Base-by-base conservation (phyloP, 2,329 filamentous ascomycete species). In the Penicillium crustosum region DNA sequence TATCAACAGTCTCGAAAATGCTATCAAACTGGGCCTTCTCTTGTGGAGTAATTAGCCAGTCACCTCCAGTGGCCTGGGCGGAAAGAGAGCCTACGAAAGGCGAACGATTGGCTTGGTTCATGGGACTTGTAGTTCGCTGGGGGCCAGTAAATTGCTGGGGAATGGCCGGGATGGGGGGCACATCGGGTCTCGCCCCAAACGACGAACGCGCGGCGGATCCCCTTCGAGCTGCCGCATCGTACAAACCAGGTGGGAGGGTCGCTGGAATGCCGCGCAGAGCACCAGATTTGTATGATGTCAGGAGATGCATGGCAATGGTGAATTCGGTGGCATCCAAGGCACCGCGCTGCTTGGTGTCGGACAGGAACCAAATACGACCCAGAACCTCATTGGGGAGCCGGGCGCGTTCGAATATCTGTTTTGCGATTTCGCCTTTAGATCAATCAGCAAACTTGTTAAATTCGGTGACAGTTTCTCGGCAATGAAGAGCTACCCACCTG, bases 291-390 rank as follows among this genome's bases (percentile, higher is more conserved):
- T 91, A 91, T 13, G 92, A 96, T 15, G 91, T 93, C 61, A 99
- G 82, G 60, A 99, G 81, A 75, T 99, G 94, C 94, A 99, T 99
- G 45, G 94, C 94, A 70, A 99, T 95, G 71, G 96, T 90, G 73
- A 99, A 99, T 69, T 97, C 94, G 15, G 92, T 93, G 67, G 88
- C 83, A 57, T 93, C 89, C 36, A 99, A 82, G 33, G 89, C 87
- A 50, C 94, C 94, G 53, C 93, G 87, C 77, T 96, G 92, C 75
- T 97, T 93, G 0, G 91, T 94, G 73, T 99, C 94, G 23, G 93
- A 89, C 60, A 99, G 83, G 68, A 90, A 92, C 94, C 94, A 99
- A 78, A 99, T 97, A 65, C 89, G 87, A n/a, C 93, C 93, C 33
- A 99, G 82, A 12, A 90, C 84, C 67, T 97, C 92, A 72, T 95